A percentile compares a stretch with the other conserved stretches of the same genome.
These are phyloP conservation scores for Pythium phragmitis DNA, from an alignment of 352 stramenopile genomes.

Conservation along the genomic window DNA sequence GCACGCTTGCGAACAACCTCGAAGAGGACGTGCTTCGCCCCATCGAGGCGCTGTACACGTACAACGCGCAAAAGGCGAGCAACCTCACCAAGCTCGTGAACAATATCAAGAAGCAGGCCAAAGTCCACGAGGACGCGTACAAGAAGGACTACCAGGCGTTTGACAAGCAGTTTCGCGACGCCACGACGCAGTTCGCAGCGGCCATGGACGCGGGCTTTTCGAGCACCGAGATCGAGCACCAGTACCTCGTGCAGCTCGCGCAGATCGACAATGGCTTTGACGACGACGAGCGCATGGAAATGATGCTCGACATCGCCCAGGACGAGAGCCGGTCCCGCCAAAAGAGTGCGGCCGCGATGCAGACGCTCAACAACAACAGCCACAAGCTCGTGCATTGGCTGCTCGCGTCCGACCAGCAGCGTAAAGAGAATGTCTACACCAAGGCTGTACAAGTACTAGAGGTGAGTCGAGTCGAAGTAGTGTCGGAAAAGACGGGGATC, in stretches of 20 bases:
- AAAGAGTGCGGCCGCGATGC: constrained; percentile 29
- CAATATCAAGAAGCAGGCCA: constrained; percentile 77
- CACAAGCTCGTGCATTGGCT: constrained; percentile 83
- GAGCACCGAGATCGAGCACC: constrained; percentile 62
- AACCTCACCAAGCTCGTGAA: constrained; percentile 54
- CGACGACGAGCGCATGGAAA: constrained; percentile 8
- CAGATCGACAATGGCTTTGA: constrained; percentile 38
- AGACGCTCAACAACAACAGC: constrained; percentile 61
- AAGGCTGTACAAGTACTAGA: constrained; percentile 59
- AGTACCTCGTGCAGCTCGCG: constrained; percentile 55
- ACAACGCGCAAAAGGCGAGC: constrained; percentile 55
- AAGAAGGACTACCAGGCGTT: constrained; percentile 68
- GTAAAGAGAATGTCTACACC: constrained; percentile 66
- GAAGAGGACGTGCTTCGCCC: constrained; percentile 76
- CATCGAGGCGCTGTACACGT: constrained; percentile 57
- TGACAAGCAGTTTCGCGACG: constrained; percentile 74
- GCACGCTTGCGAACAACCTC: constrained; percentile 62
- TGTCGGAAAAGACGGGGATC: neutral
- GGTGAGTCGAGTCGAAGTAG: constrained; percentile 27
- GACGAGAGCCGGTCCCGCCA: constrained; percentile 16
- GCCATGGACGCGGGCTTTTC: constrained; percentile 79
- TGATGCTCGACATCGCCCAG: constrained; percentile 4
- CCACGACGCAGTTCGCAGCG: constrained; percentile 50
- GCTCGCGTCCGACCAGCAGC: constrained; percentile 58
- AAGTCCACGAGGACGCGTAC: constrained; percentile 72